phyloP scores from a whole-genome alignment of 1,284 basidiomycete species.

The Leccinum subrobustum region DNA sequence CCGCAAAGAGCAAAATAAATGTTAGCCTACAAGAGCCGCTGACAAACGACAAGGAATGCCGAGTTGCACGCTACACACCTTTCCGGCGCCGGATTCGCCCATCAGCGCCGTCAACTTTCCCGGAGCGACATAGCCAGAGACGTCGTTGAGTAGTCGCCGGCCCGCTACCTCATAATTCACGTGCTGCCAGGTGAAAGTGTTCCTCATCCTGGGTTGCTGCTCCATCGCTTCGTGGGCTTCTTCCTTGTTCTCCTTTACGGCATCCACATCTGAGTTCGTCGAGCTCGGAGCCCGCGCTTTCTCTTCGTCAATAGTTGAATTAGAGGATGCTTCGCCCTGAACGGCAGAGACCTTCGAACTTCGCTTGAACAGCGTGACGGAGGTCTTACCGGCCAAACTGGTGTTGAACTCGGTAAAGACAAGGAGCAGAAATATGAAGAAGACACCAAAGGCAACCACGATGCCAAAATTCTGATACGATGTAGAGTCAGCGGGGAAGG shows the following conservation, averaged over 20 bases:
- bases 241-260: slow-evolving; percentile 9
- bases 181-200: slow-evolving; percentile 63
- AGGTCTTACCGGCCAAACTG: slow-evolving; percentile 30
- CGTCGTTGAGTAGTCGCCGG: slow-evolving; percentile 68
- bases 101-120: slow-evolving; percentile 79
- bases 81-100: slow-evolving; percentile 80
- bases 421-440: slow-evolving; percentile 49
- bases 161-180: slow-evolving; percentile 60
- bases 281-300: slow-evolving; percentile 24
- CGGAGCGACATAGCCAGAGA: slow-evolving; percentile 82
- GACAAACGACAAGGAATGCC: slow-evolving; percentile 14
- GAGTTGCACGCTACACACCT: slow-evolving; percentile 42
- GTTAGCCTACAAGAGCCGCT: neutral
- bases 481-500: neutral
- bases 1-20: slow-evolving; percentile 24
- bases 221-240: slow-evolving; percentile 10
- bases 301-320: slow-evolving; percentile 22
- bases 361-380: slow-evolving; percentile 45
- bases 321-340: slow-evolving; percentile 1
- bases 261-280: slow-evolving; percentile 33
- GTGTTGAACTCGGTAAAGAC: slow-evolving; percentile 51
- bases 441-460: slow-evolving; percentile 49
- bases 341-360: slow-evolving; percentile 27
- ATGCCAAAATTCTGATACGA: slow-evolving; percentile 52
- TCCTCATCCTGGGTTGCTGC: slow-evolving; percentile 21